Evolutionary conservation across 2,329 filamentous ascomycete species (phyloP), one percentile per base, ranked within the genome.

Genomic region (Huntiella decipiens): DNA sequence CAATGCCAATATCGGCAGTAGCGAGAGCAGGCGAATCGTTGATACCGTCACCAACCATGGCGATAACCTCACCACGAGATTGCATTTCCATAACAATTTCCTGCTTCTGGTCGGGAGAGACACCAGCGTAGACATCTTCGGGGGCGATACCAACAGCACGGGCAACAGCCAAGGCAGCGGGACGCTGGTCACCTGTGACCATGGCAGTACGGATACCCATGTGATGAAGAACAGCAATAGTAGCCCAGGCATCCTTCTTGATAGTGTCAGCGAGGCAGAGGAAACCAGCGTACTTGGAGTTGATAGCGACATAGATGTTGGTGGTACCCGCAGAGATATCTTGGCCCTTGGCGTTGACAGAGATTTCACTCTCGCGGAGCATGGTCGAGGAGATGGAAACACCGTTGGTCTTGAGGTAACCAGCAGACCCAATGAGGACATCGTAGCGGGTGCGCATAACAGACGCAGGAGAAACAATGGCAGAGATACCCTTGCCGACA

Each of bases 1-100:
- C 87, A 53, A 98, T 94, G 52, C 91, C 91, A 22, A 96, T 77
- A 54, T 93, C 79, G 8, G 91, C 87, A 0, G 86, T 93, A 0
- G 86, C 91, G 8, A 98, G 74, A 1, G 91, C 91, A 0, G 91
- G 91, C 0, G 86, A 94, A 65, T 98, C 91, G 62, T 98, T 98
- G 71, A 98, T 95, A 37, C 91, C 91, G 60, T 98, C 91, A 44
- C 91, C 87, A 11, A 96, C 87, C 91, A 98, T 98, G 53, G 84
- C 91, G 19, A 96, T 84, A 43, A 81, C 68, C 54, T 86, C 74
- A 50, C 85, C 85, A 43, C 68, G 61, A 0, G 69, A 66, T 63
- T 95, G 85, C 13, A 96, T 71, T 45, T 79, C 66, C 43, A 76
- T 73, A 54, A 98, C 71, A 53, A 96, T 92, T 22, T 72, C 67